Conservation (phyloP, 2,329 filamentous ascomycete species). For the Calonectria hongkongensis region DNA sequence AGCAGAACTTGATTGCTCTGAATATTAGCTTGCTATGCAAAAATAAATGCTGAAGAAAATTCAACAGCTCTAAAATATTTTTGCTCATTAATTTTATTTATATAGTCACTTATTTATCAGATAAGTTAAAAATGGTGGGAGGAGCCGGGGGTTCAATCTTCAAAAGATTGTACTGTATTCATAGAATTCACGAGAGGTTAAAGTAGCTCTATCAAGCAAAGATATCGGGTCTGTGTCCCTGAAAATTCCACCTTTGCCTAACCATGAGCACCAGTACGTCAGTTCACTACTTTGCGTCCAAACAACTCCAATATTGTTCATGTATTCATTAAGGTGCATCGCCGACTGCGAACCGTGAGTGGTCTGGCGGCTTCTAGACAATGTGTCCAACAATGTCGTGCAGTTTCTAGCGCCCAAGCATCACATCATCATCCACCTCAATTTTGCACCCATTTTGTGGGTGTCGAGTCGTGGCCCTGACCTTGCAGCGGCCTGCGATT, state of each 20-base stretch:
- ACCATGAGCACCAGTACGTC: conserved; percentile 7
- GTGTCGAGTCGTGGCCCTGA: conserved; percentile 33
- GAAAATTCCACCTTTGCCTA: conserved; percentile 2
- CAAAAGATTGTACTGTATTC: neutral
- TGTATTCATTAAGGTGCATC: conserved; percentile 56
- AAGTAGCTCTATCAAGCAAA: neutral
- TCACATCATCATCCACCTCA: conserved; percentile 47
- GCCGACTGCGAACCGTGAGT: conserved; percentile 49
- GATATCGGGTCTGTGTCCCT: neutral
- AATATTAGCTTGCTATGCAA: too few species aligned
- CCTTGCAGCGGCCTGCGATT: conserved; percentile 40
- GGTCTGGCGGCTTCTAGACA: conserved; percentile 50
- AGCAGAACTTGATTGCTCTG: too few species aligned
- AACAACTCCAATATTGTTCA: conserved; percentile 45
- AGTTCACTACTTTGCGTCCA: conserved; percentile 17
- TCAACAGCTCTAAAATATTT: too few species aligned
- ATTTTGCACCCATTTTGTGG: conserved; percentile 46
- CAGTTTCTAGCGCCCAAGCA: conserved; percentile 50
- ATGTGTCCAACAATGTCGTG: conserved; percentile 48
- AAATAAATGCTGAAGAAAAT: too few species aligned
- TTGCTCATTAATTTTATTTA: too few species aligned
- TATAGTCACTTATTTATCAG: too few species aligned
- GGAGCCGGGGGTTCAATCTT: too few species aligned
- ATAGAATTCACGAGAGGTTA: neutral
- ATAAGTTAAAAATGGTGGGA: too few species aligned